Evolutionary conservation across 116 monocot species (phyloP).

Genomic region (Cymodocea nodosa): DNA sequence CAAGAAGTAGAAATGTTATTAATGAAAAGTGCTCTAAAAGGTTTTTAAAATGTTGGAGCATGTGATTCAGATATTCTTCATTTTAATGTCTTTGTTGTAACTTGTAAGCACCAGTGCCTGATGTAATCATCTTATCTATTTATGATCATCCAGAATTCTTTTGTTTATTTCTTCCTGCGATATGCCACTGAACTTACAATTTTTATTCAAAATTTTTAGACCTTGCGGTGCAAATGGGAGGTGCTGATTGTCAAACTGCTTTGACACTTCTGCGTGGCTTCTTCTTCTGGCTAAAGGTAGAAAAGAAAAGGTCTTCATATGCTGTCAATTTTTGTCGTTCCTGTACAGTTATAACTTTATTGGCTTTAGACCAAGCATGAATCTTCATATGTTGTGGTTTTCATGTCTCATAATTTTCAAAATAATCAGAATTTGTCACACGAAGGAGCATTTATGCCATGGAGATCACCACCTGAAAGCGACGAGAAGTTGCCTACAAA

Average conservation of each 20-base stretch:
- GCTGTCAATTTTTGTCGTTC: neutral
- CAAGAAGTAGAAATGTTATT: too few relatives aligned
- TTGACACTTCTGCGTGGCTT: constrained; percentile 39
- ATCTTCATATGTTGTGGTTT: neutral
- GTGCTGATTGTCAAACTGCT: constrained; percentile 15
- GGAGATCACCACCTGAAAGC: neutral
- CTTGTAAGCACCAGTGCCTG: too few relatives aligned
- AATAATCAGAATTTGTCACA: constrained; percentile 5
- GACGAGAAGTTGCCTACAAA: neutral
- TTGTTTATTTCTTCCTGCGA: neutral
- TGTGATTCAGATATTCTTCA: too few relatives aligned
- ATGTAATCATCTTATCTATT: too few relatives aligned
- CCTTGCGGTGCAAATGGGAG: constrained; percentile 18
- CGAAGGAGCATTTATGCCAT: constrained; percentile 3
- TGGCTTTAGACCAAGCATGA: too few relatives aligned
- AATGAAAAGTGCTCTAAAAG: too few relatives aligned
- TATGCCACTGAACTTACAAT: neutral
- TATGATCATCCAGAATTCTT: too few relatives aligned
- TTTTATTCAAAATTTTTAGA: constrained; percentile 15
- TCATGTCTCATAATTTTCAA: neutral
- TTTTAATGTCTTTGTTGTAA: neutral
- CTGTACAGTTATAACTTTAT: neutral
- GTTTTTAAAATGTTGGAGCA: too few relatives aligned
- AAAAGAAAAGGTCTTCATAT: neutral
- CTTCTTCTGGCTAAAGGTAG: constrained; percentile 60